Percentiles rank a stretch among this genome's conserved stretches.
These are phyloP conservation scores for Aureobasidium subglaciale DNA, from an alignment of 2,329 filamentous ascomycete species.

Conservation along the genomic window DNA sequence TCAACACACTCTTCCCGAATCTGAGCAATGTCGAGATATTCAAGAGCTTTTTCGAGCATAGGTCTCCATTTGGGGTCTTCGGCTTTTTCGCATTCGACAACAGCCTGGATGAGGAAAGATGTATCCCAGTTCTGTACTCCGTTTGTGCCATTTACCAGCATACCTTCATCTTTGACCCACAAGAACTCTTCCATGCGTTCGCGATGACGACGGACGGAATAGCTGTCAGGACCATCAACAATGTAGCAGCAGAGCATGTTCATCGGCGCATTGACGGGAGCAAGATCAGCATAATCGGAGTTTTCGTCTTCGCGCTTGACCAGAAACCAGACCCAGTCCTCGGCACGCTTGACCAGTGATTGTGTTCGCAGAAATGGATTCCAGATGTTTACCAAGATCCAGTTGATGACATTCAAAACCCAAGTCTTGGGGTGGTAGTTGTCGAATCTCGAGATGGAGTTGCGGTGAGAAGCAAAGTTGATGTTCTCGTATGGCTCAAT, in stretches of 20 bases:
- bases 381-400: conserved; percentile 71
- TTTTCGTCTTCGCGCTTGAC: conserved; percentile 91
- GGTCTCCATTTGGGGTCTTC: conserved; percentile 68
- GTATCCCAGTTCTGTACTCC: conserved; percentile 99
- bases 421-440: conserved; percentile 92
- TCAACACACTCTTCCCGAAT: conserved; percentile 76
- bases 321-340: conserved; percentile 73
- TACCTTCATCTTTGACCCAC: conserved; percentile 87
- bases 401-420: conserved; percentile 72
- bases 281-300: conserved; percentile 77
- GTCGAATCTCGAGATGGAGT: conserved; percentile 70
- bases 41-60: conserved; percentile 75
- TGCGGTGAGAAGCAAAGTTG: conserved; percentile 69
- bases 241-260: conserved; percentile 84
- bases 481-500: conserved; percentile 71
- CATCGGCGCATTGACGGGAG: conserved; percentile 84
- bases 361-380: conserved; percentile 66
- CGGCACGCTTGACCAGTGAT: conserved; percentile 60
- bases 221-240: conserved; percentile 67
- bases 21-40: conserved; percentile 85
- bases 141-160: conserved; percentile 94
- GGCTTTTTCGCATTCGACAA: conserved; percentile 72
- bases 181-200: conserved; percentile 79
- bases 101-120: conserved; percentile 76
- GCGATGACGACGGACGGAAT: conserved; percentile 66